phyloP scores from a whole-genome alignment of 345 rosid genomes.

The Citrus glauca region DNA sequence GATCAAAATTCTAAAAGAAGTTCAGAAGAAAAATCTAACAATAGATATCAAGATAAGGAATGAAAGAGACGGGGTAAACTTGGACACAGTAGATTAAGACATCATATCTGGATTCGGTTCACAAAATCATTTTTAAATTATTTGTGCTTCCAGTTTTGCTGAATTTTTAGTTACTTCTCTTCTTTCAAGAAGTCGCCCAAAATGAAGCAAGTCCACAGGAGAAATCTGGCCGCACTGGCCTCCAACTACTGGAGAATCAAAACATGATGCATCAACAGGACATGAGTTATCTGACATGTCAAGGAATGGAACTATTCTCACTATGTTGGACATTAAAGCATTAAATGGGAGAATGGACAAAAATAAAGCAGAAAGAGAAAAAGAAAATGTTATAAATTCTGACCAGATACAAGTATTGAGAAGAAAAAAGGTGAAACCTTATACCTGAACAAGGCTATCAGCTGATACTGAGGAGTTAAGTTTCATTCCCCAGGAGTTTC shows the following conservation, averaged over 20 bases:
- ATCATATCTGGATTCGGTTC: not conserved
- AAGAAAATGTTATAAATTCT: not conserved
- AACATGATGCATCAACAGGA: not conserved
- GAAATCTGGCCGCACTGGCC: not conserved
- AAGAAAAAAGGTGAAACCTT: not conserved
- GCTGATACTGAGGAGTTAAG: slow-evolving; percentile 58
- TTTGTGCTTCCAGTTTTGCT: not conserved
- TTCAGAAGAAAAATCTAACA: too few species aligned
- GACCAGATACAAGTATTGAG: not conserved
- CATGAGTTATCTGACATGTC: not conserved
- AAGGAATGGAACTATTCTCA: not conserved
- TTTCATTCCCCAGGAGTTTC: slow-evolving; percentile 62
- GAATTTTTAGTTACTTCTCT: not conserved
- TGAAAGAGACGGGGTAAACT: too few species aligned
- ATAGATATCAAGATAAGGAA: too few species aligned
- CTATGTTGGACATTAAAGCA: not conserved
- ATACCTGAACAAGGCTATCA: slow-evolving; percentile 64
- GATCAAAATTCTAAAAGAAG: too few species aligned
- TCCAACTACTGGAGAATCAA: not conserved
- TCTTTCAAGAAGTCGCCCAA: not conserved
- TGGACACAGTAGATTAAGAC: not conserved
- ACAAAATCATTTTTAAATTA: not conserved
- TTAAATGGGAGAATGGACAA: not conserved
- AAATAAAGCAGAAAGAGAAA: not conserved
- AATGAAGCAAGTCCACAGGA: not conserved